Base-by-base conservation (phyloP, 1,284 basidiomycete species). In the Rhodotorula sp. region DNA sequence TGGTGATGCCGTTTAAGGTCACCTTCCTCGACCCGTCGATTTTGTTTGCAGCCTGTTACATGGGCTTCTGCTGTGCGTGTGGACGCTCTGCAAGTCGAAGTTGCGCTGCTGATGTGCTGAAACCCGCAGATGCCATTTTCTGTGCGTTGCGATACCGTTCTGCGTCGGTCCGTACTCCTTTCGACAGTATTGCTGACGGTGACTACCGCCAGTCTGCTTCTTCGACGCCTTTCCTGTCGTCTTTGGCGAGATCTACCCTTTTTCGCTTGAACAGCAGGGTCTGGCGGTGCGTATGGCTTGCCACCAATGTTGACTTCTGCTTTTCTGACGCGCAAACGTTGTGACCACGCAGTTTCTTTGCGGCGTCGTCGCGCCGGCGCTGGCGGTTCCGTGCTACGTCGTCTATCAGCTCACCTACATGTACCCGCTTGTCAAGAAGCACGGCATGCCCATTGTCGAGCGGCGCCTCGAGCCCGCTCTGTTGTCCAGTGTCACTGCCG, bases 191-290 rank as follows among this genome's bases (percentile, higher is more conserved):
- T 34, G 34, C 34, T 34, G 34, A 34, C 34, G 34, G 34, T 34
- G 34, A 34, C 5, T 14, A 0, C 21, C 46, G 4, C 25, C 56
- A 49, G 44, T 25, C 17, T 27, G 50, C 14, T 69, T 64, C 53
- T 74, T 74, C 46, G 70, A 68, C 14, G 67, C 68, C 21, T 78
- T 77, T 69, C 77, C 77, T 7, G 56, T 77, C 50, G 72, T 77
- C 25, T 78, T 73, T 53, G 59, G 50, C 54, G 75, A 62, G 23
- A 71, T 76, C 17, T 77, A 66, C 34, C 46, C n/a, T 23, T 66
- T 72, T 34, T 25, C 57, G 27, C 27, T 53, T 42, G 41, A 54
- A n/a, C 17, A 27, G 45, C 58, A 19, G 14, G 19, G 21, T 3
- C 57, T n/a, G 21, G 14, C 23, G 7, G 42, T 46, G 23, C 45